Evolutionary conservation across 768 basidiomycete genomes (phyloP).

Genomic region (Pilatotrama ljubarskyi): DNA sequence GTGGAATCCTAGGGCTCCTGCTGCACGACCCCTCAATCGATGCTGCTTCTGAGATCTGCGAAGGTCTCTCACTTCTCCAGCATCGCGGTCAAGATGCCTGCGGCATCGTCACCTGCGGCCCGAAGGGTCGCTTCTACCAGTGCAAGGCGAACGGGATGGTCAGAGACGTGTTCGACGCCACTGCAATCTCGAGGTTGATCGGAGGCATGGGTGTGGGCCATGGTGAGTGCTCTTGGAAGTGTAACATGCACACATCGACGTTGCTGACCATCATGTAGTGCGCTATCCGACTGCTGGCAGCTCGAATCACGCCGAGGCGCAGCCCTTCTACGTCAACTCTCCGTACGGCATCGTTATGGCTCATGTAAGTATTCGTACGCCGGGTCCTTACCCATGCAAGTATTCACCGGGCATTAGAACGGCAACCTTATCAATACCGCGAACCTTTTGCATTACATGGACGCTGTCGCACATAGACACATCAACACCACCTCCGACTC

Average conservation of each 20-base stretch:
- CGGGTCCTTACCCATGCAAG: not conserved
- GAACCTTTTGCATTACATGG: slow-evolving; percentile 88
- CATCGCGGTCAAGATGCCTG: slow-evolving; percentile 98
- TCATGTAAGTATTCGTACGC: slow-evolving; percentile 60
- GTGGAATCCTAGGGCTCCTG: slow-evolving; percentile 89
- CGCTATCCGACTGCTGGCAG: slow-evolving; percentile 98
- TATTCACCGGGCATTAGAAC: slow-evolving; percentile 56
- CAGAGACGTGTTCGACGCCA: slow-evolving; percentile 89
- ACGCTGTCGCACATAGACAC: slow-evolving; percentile 94
- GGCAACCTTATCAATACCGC: slow-evolving; percentile 96
- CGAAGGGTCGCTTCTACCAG: slow-evolving; percentile 93
- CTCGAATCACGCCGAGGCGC: slow-evolving; percentile 95
- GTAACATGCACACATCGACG: not conserved
- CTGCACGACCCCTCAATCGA: slow-evolving; percentile 74
- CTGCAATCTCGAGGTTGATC: slow-evolving; percentile 70
- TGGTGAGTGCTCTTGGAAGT: slow-evolving; percentile 50
- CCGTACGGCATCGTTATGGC: slow-evolving; percentile 98
- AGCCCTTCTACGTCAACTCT: slow-evolving; percentile 99
- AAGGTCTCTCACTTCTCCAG: slow-evolving; percentile 93
- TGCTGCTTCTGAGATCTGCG: slow-evolving; percentile 86
- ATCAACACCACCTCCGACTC: slow-evolving; percentile 99
- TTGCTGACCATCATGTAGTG: slow-evolving; percentile 48
- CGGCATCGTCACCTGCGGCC: slow-evolving; percentile 94
- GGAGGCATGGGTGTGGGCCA: slow-evolving; percentile 99
- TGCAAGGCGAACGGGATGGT: slow-evolving; percentile 99